phyloP scores from a whole-genome alignment of 371 early-diverging fungal genomes.

The Syncephalastrum sp. region DNA sequence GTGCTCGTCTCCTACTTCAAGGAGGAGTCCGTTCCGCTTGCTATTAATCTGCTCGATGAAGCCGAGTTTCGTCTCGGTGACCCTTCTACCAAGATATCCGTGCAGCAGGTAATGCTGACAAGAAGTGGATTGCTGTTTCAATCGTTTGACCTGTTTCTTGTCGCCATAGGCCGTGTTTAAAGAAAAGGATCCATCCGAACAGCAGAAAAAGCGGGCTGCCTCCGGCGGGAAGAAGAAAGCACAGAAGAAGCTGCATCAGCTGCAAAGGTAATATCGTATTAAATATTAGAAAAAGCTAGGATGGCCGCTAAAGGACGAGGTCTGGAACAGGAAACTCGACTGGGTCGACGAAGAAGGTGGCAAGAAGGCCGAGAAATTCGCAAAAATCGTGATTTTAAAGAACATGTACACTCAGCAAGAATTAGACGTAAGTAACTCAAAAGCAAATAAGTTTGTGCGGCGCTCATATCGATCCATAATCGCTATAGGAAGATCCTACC shows the following conservation, averaged over 20 bases:
- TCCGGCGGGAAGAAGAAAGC: constrained; percentile 62
- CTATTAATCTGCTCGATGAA: constrained; percentile 85
- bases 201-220: constrained; percentile 34
- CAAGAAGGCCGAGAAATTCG: constrained; percentile 71
- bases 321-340: constrained; percentile 73
- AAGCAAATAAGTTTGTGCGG: background rate
- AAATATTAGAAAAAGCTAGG: background rate
- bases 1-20: constrained; percentile 89
- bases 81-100: constrained; percentile 58
- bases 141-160: too few relatives aligned
- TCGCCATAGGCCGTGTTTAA: constrained; percentile 67
- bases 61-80: constrained; percentile 71
- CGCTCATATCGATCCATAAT: background rate
- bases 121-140: too few relatives aligned
- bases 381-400: constrained; percentile 85
- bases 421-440: constrained; percentile 63
- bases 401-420: constrained; percentile 92
- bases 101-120: constrained; percentile 56
- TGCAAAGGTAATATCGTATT: constrained; percentile 60
- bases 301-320: background rate
- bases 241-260: constrained; percentile 61
- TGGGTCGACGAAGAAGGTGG: constrained; percentile 86
- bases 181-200: constrained; percentile 44
- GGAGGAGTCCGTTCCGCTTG: constrained; percentile 85
- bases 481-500: constrained; percentile 75